Base-by-base conservation (phyloP, 345 rosid genomes). In the Raphanus sativus region DNA sequence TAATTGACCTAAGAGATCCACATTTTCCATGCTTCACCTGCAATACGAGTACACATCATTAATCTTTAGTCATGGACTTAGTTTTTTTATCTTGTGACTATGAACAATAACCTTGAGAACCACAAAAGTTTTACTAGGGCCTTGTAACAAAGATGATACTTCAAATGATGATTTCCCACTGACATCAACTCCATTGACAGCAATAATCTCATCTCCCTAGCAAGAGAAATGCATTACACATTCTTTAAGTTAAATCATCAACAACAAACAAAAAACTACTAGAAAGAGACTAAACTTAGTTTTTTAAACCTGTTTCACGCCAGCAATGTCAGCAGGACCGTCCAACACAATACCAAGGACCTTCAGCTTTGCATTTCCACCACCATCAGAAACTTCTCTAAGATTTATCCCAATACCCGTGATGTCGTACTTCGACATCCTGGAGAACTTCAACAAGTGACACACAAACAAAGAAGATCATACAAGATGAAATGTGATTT, bases 361-460 rank as follows among this genome's bases (percentile, higher is more conserved):
- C 88, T 84, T 94, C 83, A 94, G 66, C 76, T 83, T 94, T 33
- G 81, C 85, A 66, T 33, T 81, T 69, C 95, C 97, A 84, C 65
- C 87, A 56, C 77, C 85, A 56, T 87, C 91, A n/a, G 89, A 88
- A 83, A 90, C 83, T 81, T 94, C 98, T 90, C 93, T 85, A 76
- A 94, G 87, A 90, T 94, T 92, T 65, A 94, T 80, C 67, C 98
- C 98, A 75, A 94, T 85, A 76, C 98, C 98, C 30, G 87, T 85
- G 75, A 94, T 87, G 81, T 94, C 97, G 84, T 91, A 94, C 83
- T 95, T 88, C 8, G 91, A 97, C 97, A 94, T 91, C 92, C 87
- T 94, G 76, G 98, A 86, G 78, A 94, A 94, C 98, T 94, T 89
- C 77, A 77, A 77, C 78, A 69, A 69, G 54, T 54, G 25, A 81